Conservation (phyloP, 2,329 filamentous ascomycete genomes). For the Fusarium albosuccineum region DNA sequence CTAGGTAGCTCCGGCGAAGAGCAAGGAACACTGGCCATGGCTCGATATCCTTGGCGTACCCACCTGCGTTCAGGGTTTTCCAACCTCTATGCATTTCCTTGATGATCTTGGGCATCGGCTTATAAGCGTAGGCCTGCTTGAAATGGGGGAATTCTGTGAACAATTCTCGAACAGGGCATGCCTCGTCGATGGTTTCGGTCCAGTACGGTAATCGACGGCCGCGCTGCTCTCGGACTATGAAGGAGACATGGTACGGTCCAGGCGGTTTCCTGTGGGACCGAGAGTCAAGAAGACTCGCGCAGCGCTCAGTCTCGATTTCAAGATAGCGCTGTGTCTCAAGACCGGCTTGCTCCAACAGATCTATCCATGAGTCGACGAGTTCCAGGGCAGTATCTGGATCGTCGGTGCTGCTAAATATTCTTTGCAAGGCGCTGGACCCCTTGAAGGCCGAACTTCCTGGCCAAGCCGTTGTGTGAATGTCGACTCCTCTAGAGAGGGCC, state of each 20-base stretch:
- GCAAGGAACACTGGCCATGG: not conserved
- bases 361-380: not conserved
- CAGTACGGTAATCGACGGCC: slow-evolving; percentile 5
- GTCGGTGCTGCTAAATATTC: not conserved
- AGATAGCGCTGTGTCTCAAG: slow-evolving; percentile 14
- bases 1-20: too few relatives aligned
- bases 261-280: not conserved
- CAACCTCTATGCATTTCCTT: not conserved
- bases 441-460: too few relatives aligned
- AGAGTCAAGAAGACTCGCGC: not conserved
- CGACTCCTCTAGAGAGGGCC: not conserved
- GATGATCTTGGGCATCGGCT: too few relatives aligned
- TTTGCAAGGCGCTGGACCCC: not conserved
- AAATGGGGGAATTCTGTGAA: slow-evolving; percentile 2
- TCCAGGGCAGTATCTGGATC: not conserved
- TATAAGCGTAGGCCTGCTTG: too few relatives aligned
- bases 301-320: slow-evolving; percentile 2
- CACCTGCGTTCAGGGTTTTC: too few relatives aligned
- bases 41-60: too few relatives aligned
- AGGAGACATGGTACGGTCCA: not conserved
- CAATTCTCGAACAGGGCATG: not conserved
- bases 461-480: not conserved
- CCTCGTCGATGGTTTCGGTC: not conserved
- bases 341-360: slow-evolving; percentile 3
- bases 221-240: not conserved